Evolutionary conservation across 2,329 filamentous ascomycete species (phyloP).

Genomic region (Colletotrichum ledebouriae): DNA sequence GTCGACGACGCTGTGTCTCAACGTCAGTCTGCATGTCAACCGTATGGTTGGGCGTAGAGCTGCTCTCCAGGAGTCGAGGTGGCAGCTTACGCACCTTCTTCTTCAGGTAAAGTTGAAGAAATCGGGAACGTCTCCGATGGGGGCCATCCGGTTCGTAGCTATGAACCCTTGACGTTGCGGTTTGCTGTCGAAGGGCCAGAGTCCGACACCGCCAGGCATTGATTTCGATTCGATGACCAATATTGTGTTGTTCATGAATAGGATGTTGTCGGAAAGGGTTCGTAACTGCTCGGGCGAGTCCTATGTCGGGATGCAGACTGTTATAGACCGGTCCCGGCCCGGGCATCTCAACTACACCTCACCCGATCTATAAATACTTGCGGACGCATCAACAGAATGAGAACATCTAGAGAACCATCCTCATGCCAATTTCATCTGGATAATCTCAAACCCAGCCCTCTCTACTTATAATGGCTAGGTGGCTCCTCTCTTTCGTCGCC

Average conservation of each 20-base stretch:
- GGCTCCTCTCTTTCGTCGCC: conserved; percentile 38
- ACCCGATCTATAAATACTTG: conserved; percentile 29
- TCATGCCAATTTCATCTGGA: conserved; percentile 29
- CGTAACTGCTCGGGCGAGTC: conserved; percentile 5
- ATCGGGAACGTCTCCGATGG: conserved; percentile 29
- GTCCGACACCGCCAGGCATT: conserved; percentile 23
- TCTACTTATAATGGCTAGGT: conserved; percentile 37
- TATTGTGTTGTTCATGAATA: conserved; percentile 32
- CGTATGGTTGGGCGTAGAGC: conserved; percentile 27
- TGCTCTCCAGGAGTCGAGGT: background rate
- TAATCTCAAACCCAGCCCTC: conserved; percentile 1
- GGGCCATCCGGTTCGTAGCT: background rate
- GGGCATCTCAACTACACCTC: conserved; percentile 8
- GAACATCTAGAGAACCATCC: conserved; percentile 14
- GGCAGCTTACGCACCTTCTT: conserved; percentile 26
- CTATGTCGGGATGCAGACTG: background rate
- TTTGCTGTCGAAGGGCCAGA: conserved; percentile 2
- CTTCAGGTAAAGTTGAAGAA: conserved; percentile 24
- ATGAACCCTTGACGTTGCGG: conserved; percentile 25
- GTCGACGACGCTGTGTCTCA: conserved; percentile 8
- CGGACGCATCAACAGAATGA: background rate
- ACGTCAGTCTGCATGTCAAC: conserved; percentile 36
- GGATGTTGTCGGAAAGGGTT: background rate
- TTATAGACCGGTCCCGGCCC: conserved; percentile 2
- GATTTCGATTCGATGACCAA: conserved; percentile 30